Evolutionary conservation across 129 eudicot species (phyloP), one percentile per base, ranked within the genome.

Genomic region (Helianthus annuus): DNA sequence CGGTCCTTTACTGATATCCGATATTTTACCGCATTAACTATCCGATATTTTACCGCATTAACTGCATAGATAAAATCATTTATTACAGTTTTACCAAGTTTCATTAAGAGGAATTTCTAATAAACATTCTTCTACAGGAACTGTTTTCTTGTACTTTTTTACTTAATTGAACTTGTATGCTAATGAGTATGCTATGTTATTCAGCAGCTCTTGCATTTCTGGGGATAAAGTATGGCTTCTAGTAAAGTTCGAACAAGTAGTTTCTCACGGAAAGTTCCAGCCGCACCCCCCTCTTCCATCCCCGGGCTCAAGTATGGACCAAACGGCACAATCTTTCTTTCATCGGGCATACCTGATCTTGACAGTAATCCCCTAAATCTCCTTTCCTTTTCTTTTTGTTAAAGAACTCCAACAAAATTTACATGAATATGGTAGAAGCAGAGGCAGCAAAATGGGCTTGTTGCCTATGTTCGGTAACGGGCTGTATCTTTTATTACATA

Each of bases 241-340:
- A 57, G 16, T n/a, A 85, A 77, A 83, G 81, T 83, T 60, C 92
- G 96, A 54, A 70, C 87, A 4, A 79, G 92, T 74, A 94, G 98
- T 72, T 94, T 94, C 77, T 87, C 96, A 14, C 92, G 97, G 66
- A 94, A 80, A 65, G n/a, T 88, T 75, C 27, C 82, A 12, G 75
- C 77, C 32, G 81, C 80, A 8, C 76, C 99, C 1, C 70, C 80
- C 2, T 63, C 97, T 63, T 71, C 76, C 1, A 67, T 76, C 58
- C 89, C 89, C 29, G 99, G 97, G 27, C 96, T 94, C 44, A 94
- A 90, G 80, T 86, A 85, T 69, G 99, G 99, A 46, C 97, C 96
- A 22, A 94, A 94, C 63, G 96, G 91, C 48, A 84, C 96, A 0
- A 82, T 83, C 70, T 94, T 90, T 76, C 80, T 86, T 71, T 94